phyloP scores from a whole-genome alignment of 208 protist genomes.

The Trypanosoma scelopori region DNA sequence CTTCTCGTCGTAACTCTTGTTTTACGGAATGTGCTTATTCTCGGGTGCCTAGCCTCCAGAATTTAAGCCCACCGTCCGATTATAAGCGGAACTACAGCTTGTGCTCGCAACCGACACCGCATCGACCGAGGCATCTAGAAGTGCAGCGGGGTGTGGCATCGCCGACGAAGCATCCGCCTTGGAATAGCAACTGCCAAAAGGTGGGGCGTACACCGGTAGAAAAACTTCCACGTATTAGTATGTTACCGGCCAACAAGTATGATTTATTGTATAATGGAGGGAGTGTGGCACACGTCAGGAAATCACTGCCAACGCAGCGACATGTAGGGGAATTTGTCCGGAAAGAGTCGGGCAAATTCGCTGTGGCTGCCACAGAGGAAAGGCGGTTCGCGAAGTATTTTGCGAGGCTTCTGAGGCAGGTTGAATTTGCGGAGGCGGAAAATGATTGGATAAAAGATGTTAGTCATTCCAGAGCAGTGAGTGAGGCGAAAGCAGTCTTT shows the following conservation, averaged over 20 bases:
- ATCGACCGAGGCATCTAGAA: constrained; percentile 10
- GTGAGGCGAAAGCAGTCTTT: constrained; percentile 39
- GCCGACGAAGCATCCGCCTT: constrained; percentile 8
- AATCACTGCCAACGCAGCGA: background rate
- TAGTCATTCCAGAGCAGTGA: constrained; percentile 1
- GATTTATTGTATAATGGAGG: constrained; percentile 26
- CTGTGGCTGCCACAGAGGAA: background rate
- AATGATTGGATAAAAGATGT: constrained; percentile 6
- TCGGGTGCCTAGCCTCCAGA: too few relatives aligned
- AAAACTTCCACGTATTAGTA: constrained; percentile 37
- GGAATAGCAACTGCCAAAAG: constrained; percentile 36
- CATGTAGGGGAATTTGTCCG: background rate
- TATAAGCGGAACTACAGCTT: constrained; percentile 42
- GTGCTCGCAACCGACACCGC: constrained; percentile 24
- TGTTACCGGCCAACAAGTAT: constrained; percentile 32
- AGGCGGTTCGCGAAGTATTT: too few relatives aligned
- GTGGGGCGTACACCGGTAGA: constrained; percentile 26
- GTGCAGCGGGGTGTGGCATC: constrained; percentile 25
- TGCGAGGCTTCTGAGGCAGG: constrained; percentile 6
- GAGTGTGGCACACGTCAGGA: constrained; percentile 2
- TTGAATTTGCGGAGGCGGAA: constrained; percentile 29
- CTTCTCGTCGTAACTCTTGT: too few relatives aligned
- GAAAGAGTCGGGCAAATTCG: background rate
- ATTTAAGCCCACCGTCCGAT: background rate
- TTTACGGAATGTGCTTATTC: too few relatives aligned